Evolutionary conservation across 371 early-diverging fungal genomes (phyloP), one percentile per base, ranked within the genome.

Genomic region (Mycotypha africana): DNA sequence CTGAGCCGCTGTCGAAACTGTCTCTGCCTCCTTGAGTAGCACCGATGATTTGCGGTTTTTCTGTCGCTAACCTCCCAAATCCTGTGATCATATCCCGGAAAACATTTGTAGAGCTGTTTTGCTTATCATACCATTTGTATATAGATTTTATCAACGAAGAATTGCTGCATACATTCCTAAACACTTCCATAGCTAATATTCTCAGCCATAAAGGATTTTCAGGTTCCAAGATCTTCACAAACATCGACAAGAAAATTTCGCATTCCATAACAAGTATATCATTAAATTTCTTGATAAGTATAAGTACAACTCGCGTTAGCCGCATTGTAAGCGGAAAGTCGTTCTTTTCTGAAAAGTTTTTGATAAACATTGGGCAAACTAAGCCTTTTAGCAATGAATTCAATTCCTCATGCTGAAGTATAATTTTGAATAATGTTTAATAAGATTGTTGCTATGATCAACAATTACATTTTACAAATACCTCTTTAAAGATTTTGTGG

Each of bases 211-310:
- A 47, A 10, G 86, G 87, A 34, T 78, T 73, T 33, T 86, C 88
- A 7, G 82, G 81, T 21, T 91, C 94, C 24, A 92, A 51, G 12
- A 90, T 76, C 55, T 91, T 87, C 28, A 85, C 76, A 54, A 93
- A 76, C 78, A 95, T 87, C 5, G 92, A 82, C 36, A 97, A 58
- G 47, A 95, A 93, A 23, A 96, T 89, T 58, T 96, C 97, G 62
- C 93, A 91, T 50, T 95, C 96, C 62, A 86, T 89, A 8, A 74
- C 53, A 73, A 96, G 52, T 5, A 83, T 70, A 26, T 76, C 76
- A 47, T 78, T 80, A 54, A 93, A 87, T 42, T 90, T 77, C 45
- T 85, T 85, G 34, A 95, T 79, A 17, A 95, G 71, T 25, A 86
- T 77, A 45, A 83, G 78, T 1, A 92, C 84, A 1, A 96, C 76